Conservation (phyloP, 331 rosid species). For the Rhamnella rubrinervis region DNA sequence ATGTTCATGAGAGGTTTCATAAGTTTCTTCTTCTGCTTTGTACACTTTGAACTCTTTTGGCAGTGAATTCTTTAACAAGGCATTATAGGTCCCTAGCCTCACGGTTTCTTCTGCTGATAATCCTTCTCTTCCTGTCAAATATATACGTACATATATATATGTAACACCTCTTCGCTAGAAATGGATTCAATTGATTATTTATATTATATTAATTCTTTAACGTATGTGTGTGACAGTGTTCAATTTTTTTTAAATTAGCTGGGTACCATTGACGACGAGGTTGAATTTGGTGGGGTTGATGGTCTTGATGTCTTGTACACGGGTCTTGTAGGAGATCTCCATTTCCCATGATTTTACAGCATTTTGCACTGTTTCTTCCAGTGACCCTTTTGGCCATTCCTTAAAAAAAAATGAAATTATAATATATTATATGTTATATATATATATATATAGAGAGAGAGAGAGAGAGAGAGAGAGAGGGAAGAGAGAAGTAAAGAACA, state of each 20-base stretch:
- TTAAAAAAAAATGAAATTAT: conserved; percentile 8
- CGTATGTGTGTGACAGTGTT: too few species aligned
- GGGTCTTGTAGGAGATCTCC: conserved; percentile 79
- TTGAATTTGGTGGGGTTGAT: conserved; percentile 63
- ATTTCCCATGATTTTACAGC: conserved; percentile 72
- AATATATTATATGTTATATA: neutral
- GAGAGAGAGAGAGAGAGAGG: neutral
- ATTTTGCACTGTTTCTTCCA: conserved; percentile 71
- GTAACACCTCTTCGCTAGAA: too few species aligned
- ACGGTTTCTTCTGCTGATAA: conserved; percentile 64
- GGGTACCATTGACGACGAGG: conserved; percentile 67
- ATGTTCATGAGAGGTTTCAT: conserved; percentile 65
- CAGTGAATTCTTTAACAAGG: conserved; percentile 52
- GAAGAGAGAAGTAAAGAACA: too few species aligned
- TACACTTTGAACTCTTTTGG: conserved; percentile 51
- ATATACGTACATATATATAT: neutral
- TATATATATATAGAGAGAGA: conserved; percentile 6
- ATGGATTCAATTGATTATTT: too few species aligned
- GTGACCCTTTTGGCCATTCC: conserved; percentile 73
- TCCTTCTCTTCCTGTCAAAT: conserved; percentile 61
- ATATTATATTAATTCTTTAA: too few species aligned
- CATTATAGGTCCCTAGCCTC: conserved; percentile 58
- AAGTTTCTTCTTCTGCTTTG: conserved; percentile 62
- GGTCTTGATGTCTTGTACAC: conserved; percentile 57
- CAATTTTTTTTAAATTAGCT: too few species aligned